Base-by-base conservation (phyloP, 208 protist species). In the Acanthamoeba triangularis region DNA sequence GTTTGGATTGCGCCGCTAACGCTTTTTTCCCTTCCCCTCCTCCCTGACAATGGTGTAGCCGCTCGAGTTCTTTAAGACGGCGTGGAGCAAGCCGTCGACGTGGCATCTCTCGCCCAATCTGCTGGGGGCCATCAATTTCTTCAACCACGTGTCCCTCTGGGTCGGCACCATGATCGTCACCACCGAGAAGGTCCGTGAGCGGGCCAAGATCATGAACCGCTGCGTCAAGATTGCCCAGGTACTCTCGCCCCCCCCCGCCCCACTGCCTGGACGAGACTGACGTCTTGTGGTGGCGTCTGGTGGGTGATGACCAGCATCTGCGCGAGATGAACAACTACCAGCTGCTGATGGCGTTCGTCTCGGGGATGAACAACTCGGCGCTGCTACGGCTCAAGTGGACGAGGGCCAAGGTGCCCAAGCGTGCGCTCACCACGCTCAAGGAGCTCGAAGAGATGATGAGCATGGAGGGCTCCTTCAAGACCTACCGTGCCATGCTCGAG, bases 241-340 rank as follows among this genome's bases (percentile, higher is more conserved):
- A 65, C 5, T 28, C 25, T 30, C 47, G 18, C 37, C 2, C 1
- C 30, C 16, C 1, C 30, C 16, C 37, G 41, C 11, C 10, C n/a
- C 41, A 4, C 41, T 44, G 41, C 41, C 41, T 44, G 41, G 4
- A 4, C 41, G 1, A 44, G 41, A 44, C 41, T 44, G 41, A 44
- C 41, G 41, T 44, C 41, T 44, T 44, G 41, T 4, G 1, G 41
- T 44, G 1, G 41, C 4, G 1, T 1, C 4, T 44, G 41, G 41
- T 44, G 3, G 41, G 41, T 44, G 41, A 44, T 44, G 3, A 44
- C 10, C 11, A 91, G 87, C 87, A 92, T 33, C 61, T 92, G 63
- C 49, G 61, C 20, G 87, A 92, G n/a, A 92, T 92, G 87, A 63
- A 92, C 87, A 92, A 92, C 87, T 92, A 92, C 87, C 87, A 92